A percentile compares a stretch with the other conserved stretches of the same genome.
phyloP scores from a whole-genome alignment of 441 rosid species.

The Raphanus hybrid region DNA sequence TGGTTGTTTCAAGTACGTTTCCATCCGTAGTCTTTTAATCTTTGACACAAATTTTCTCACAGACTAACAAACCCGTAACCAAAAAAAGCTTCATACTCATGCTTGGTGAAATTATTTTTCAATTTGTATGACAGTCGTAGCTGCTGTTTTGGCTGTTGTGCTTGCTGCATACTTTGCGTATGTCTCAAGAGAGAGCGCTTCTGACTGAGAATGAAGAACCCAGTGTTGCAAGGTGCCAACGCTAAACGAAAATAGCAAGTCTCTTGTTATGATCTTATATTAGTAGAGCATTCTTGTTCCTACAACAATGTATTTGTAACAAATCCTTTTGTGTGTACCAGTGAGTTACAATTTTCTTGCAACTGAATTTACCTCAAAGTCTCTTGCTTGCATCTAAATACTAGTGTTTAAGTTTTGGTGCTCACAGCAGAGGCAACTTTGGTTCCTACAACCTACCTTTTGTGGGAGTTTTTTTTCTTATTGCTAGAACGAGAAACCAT shows the following conservation, averaged over 20 bases:
- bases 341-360: too few species aligned
- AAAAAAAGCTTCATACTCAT: constrained; percentile 1
- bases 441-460: too few species aligned
- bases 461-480: too few species aligned
- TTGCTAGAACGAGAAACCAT: too few species aligned
- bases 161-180: constrained; percentile 96
- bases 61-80: background rate
- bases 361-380: too few species aligned
- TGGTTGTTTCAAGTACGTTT: constrained; percentile 84
- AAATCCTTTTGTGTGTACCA: too few species aligned
- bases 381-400: too few species aligned
- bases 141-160: constrained; percentile 86
- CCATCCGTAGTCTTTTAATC: constrained; percentile 5
- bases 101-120: background rate
- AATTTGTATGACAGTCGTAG: constrained; percentile 68
- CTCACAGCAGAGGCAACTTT: too few species aligned
- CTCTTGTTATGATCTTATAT: constrained; percentile 22
- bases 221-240: background rate
- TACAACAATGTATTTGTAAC: too few species aligned
- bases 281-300: too few species aligned
- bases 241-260: constrained; percentile 13
- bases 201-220: constrained; percentile 30
- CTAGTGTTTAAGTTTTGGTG: too few species aligned
- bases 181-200: constrained; percentile 73
- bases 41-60: constrained; percentile 6